A percentile compares a stretch with the other conserved stretches of the same genome.
These are phyloP conservation scores for Panellus pusillus DNA, from an alignment of 768 basidiomycete species.

Conservation along the genomic window DNA sequence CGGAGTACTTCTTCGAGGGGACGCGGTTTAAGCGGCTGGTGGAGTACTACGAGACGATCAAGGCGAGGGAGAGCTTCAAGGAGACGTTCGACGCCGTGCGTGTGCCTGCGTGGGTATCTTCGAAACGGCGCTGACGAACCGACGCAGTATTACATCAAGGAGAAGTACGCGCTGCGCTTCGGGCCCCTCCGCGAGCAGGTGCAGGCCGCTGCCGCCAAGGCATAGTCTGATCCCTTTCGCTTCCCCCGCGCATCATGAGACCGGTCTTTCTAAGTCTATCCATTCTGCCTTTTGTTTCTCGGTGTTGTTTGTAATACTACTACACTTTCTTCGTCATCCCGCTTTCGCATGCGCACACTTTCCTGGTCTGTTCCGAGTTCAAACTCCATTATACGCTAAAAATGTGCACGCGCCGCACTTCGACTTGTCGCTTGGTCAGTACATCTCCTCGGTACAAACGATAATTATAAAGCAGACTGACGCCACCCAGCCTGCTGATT, in stretches of 20 bases:
- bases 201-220: slow-evolving; percentile 9
- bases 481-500: no score
- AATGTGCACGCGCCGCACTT: no score
- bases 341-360: no score
- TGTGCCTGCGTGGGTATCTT: background rate
- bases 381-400: no score
- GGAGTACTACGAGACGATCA: slow-evolving; percentile 48
- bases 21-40: slow-evolving; percentile 51
- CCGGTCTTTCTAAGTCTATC: no score
- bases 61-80: slow-evolving; percentile 53
- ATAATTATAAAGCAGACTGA: no score
- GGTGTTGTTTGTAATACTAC: no score
- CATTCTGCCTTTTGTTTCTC: no score
- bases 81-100: slow-evolving; percentile 57
- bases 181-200: slow-evolving; percentile 9
- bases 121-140: background rate
- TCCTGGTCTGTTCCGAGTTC: no score
- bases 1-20: slow-evolving; percentile 40
- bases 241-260: background rate
- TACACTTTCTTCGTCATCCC: no score
- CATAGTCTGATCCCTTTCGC: background rate
- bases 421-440: no score
- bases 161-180: slow-evolving; percentile 14
- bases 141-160: slow-evolving; percentile 15
- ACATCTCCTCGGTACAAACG: no score